phyloP scores from a whole-genome alignment of 768 basidiomycete genomes.

The Pulveroboletus sp. region DNA sequence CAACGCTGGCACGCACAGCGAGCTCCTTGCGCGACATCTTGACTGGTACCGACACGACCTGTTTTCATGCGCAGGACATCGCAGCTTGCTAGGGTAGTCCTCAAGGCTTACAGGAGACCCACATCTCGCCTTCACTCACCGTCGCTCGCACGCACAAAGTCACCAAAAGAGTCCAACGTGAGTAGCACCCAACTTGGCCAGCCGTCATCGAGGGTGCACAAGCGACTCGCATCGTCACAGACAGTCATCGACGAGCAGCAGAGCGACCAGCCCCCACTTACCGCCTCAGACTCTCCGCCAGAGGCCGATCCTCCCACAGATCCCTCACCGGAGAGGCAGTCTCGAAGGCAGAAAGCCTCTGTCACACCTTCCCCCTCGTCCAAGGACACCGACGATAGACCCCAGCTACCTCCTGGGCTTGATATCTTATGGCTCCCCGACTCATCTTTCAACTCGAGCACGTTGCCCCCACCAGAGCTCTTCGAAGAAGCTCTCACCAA shows the following conservation, averaged over 20 bases:
- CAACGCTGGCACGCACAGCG: background rate
- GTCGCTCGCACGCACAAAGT: constrained; percentile 20
- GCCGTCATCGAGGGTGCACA: constrained; percentile 17
- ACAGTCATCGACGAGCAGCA: constrained; percentile 13
- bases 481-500: constrained; percentile 74
- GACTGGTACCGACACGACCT: constrained; percentile 55
- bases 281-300: constrained; percentile 22
- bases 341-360: constrained; percentile 15
- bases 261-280: constrained; percentile 4
- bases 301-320: constrained; percentile 19
- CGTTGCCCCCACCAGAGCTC: constrained; percentile 68
- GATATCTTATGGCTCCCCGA: constrained; percentile 66
- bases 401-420: constrained; percentile 51
- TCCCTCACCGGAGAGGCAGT: constrained; percentile 23
- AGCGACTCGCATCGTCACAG: constrained; percentile 24
- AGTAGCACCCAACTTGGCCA: constrained; percentile 4
- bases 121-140: background rate
- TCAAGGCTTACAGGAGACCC: constrained; percentile 13
- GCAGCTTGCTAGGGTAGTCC: constrained; percentile 77
- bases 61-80: constrained; percentile 58
- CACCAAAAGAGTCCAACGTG: constrained; percentile 18
- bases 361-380: background rate
- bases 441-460: constrained; percentile 17
- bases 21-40: constrained; percentile 40
- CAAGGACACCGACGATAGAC: constrained; percentile 24